These are phyloP conservation scores for Colletotrichum limetticola DNA, from an alignment of 2,329 filamentous ascomycete genomes.

Conservation along the genomic window DNA sequence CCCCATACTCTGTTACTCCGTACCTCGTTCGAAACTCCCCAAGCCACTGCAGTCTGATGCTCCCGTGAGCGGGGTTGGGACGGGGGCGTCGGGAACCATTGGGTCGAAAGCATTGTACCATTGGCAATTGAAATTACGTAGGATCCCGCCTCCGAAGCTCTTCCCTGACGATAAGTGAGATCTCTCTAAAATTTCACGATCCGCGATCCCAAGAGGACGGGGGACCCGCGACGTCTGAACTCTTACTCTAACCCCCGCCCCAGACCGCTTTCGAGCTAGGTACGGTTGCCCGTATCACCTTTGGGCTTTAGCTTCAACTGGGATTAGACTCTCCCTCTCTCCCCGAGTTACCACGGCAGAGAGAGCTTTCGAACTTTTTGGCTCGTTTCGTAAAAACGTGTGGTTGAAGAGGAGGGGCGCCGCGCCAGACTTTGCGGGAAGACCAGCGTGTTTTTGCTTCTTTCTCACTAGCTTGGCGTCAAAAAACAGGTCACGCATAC, in stretches of 20 bases:
- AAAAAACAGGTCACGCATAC: constrained; percentile 18
- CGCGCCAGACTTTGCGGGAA: constrained; percentile 5
- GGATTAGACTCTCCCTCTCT: background rate
- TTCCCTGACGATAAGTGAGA: constrained; percentile 2
- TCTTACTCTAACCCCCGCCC: background rate
- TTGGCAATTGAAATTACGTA: constrained; percentile 22
- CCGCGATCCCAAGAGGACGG: background rate
- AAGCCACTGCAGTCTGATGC: background rate
- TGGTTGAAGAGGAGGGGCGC: background rate
- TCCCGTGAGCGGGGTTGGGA: background rate
- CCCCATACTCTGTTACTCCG: constrained; percentile 5
- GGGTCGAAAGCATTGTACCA: constrained; percentile 11
- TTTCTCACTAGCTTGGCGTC: constrained; percentile 10
- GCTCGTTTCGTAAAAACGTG: constrained; percentile 4
- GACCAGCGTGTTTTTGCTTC: constrained; percentile 9
- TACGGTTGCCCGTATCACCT: background rate
- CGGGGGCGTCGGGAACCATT: background rate
- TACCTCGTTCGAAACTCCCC: background rate
- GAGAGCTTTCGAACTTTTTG: background rate
- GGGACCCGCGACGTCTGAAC: background rate
- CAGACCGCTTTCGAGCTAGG: constrained; percentile 12
- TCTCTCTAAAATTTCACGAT: constrained; percentile 21
- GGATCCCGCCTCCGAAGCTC: background rate
- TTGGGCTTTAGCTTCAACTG: background rate
- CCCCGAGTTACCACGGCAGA: background rate